A percentile compares a stretch with the other conserved stretches of the same genome.
These are phyloP conservation scores for Penstemon davidsonii DNA, from an alignment of 257 asterid genomes.

Conservation along the genomic window DNA sequence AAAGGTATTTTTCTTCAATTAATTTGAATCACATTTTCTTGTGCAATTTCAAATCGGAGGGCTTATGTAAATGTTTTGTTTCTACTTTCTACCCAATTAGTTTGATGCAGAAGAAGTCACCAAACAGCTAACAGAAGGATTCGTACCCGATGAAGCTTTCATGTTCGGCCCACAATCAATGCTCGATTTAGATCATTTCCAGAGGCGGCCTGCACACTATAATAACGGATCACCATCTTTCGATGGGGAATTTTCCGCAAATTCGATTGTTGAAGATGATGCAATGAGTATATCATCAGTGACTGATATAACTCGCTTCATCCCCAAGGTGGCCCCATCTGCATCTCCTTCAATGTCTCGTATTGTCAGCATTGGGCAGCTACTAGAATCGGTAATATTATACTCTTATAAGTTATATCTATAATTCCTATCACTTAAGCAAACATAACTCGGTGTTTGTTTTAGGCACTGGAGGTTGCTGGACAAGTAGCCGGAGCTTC, in stretches of 20 bases:
- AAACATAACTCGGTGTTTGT: slow-evolving; percentile 11
- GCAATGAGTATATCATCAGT: slow-evolving; percentile 75
- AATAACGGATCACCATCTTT: slow-evolving; percentile 70
- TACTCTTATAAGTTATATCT: background rate
- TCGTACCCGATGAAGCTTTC: slow-evolving; percentile 82
- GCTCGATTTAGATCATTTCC: slow-evolving; percentile 60
- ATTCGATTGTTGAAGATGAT: slow-evolving; percentile 69
- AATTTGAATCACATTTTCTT: background rate
- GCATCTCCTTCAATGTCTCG: slow-evolving; percentile 83
- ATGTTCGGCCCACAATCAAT: slow-evolving; percentile 70
- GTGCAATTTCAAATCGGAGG: background rate
- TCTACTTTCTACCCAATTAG: slow-evolving; percentile 38
- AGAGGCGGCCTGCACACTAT: slow-evolving; percentile 45
- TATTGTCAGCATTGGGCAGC: slow-evolving; percentile 86
- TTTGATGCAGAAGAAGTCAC: slow-evolving; percentile 62
- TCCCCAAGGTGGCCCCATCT: slow-evolving; percentile 69
- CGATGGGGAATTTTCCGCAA: slow-evolving; percentile 79
- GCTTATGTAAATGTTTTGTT: slow-evolving; percentile 16
- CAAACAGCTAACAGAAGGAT: slow-evolving; percentile 73
- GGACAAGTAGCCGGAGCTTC: slow-evolving; percentile 98
- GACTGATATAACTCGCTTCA: slow-evolving; percentile 68
- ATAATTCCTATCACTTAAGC: background rate
- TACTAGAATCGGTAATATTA: slow-evolving; percentile 78
- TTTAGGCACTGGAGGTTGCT: slow-evolving; percentile 97
- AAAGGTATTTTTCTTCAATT: slow-evolving; percentile 48